Conservation (phyloP, 306 rosid species). For the Castanospermum australe region DNA sequence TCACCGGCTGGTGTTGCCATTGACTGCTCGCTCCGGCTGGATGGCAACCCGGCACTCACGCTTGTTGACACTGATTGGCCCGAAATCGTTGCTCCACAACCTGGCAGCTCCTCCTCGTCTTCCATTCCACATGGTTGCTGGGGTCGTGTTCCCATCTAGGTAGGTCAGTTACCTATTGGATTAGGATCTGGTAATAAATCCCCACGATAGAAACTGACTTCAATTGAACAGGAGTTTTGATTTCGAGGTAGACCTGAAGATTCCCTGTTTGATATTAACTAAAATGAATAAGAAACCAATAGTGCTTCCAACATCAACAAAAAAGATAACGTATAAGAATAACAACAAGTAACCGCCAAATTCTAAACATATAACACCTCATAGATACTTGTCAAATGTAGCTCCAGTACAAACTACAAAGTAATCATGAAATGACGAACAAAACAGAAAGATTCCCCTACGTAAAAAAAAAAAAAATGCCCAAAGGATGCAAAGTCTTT, state of each 20-base stretch:
- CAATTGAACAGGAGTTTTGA: not conserved
- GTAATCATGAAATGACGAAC: not conserved
- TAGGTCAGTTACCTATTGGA: not conserved
- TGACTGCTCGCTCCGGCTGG: constrained; percentile 78
- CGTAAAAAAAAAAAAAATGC: not conserved
- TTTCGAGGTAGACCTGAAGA: not conserved
- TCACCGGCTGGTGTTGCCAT: constrained; percentile 72
- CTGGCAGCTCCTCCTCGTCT: constrained; percentile 54
- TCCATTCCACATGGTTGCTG: constrained; percentile 56
- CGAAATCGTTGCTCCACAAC: constrained; percentile 55
- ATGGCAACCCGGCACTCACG: constrained; percentile 78
- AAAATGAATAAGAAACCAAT: not conserved
- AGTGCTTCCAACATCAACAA: not conserved
- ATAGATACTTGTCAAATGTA: not conserved
- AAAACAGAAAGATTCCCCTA: not conserved
- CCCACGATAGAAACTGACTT: not conserved
- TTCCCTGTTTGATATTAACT: not conserved
- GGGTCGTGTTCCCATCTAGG: constrained; percentile 66
- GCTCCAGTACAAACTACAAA: not conserved
- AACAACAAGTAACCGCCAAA: not conserved
- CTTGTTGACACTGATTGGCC: constrained; percentile 87
- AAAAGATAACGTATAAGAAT: not conserved
- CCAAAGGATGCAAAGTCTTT: not conserved
- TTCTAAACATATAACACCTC: not conserved
- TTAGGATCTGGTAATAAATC: not conserved